Evolutionary conservation across 768 basidiomycete genomes (phyloP).

Genomic region (Amanita phalloides): DNA sequence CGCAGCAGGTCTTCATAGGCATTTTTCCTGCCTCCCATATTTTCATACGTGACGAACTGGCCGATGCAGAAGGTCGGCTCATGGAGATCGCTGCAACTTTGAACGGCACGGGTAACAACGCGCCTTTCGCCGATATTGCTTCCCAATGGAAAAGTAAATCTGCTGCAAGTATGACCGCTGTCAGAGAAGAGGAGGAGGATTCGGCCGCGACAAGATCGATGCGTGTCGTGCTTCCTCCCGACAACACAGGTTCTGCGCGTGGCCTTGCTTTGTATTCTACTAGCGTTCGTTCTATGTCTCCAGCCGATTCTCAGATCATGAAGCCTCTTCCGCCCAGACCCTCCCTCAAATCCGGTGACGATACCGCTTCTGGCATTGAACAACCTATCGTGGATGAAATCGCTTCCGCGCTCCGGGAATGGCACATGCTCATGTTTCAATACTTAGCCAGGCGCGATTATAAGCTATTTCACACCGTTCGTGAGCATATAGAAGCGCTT

Average conservation of each 20-base stretch:
- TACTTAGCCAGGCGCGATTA: constrained; percentile 88
- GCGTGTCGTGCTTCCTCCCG: constrained; percentile 63
- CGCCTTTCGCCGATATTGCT: constrained; percentile 18
- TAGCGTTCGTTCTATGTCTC: constrained; percentile 65
- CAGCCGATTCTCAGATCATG: constrained; percentile 48
- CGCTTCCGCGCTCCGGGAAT: constrained; percentile 91
- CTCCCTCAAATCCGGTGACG: constrained; percentile 90
- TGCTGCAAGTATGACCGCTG: constrained; percentile 40
- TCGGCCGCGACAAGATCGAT: constrained; percentile 46
- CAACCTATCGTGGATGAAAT: constrained; percentile 98
- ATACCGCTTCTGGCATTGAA: constrained; percentile 69
- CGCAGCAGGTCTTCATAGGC: constrained; percentile 85
- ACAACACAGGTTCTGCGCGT: constrained; percentile 64
- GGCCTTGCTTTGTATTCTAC: constrained; percentile 64
- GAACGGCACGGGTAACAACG: constrained; percentile 19
- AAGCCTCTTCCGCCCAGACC: constrained; percentile 85
- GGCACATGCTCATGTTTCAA: constrained; percentile 86
- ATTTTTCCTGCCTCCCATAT: constrained; percentile 91
- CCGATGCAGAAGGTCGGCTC: constrained; percentile 81
- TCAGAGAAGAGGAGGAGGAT: constrained; percentile 57
- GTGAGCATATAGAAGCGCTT: constrained; percentile 82
- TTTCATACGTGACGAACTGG: constrained; percentile 73
- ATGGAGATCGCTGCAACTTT: constrained; percentile 61
- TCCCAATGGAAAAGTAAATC: constrained; percentile 30
- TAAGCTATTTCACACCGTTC: constrained; percentile 75